Percentiles rank a stretch among this genome's conserved stretches.
Conservation (phyloP, 345 rosid species). For the Abelmoschus esculentus region DNA sequence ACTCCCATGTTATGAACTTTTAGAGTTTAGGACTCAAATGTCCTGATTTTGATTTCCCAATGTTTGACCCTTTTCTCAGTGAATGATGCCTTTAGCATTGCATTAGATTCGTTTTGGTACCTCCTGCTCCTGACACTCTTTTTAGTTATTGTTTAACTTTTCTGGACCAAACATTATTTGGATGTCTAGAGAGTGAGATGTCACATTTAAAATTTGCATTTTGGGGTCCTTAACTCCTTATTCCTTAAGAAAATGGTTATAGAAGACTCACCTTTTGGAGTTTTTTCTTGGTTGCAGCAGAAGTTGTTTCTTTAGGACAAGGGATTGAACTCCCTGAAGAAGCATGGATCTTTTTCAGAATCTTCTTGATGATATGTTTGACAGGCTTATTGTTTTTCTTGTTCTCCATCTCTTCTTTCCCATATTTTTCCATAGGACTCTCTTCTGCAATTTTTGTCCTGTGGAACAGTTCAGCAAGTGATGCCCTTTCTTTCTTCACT, state of each 20-base stretch:
- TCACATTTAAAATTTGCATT: not conserved
- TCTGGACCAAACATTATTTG: no score
- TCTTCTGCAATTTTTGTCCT: slow-evolving; percentile 46
- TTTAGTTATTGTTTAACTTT: no score
- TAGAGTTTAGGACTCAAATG: no score
- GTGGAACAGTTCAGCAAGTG: slow-evolving; percentile 71
- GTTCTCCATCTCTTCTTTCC: slow-evolving; percentile 34
- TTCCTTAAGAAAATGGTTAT: not conserved
- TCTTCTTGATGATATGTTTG: slow-evolving; percentile 55
- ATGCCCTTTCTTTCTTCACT: slow-evolving; percentile 38
- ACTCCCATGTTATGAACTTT: no score
- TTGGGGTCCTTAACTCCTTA: not conserved
- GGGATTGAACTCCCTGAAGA: slow-evolving; percentile 7
- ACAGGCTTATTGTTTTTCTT: slow-evolving; percentile 42
- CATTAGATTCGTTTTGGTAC: not conserved
- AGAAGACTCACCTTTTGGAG: slow-evolving; percentile 45
- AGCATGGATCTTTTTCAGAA: slow-evolving; percentile 45
- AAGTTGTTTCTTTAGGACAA: slow-evolving; percentile 20
- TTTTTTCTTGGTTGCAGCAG: slow-evolving; percentile 33
- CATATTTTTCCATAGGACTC: slow-evolving; percentile 23
- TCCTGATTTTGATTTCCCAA: no score
- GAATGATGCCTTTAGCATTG: not conserved
- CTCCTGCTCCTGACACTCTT: no score
- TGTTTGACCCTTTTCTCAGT: no score
- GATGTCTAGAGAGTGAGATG: not conserved